Base-by-base conservation (phyloP, 208 protist genomes). In the Vickermania ingenoplastis region DNA sequence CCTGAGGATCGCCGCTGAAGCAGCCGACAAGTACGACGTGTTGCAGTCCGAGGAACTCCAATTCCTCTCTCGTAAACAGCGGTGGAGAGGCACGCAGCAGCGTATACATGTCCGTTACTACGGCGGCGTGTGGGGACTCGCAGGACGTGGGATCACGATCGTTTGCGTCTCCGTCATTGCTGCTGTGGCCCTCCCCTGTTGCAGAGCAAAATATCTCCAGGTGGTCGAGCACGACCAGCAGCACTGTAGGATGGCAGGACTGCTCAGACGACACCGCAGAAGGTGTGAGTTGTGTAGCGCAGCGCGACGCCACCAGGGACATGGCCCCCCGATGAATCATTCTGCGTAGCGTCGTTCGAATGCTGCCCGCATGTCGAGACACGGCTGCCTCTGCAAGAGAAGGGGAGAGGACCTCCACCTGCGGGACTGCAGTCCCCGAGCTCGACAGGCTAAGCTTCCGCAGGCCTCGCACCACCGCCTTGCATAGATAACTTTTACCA, bases 151-250 rank as follows among this genome's bases (percentile, higher is more conserved):
- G 31, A 2, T 7, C 59, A 3, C 36, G 22, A 22, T 17, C 23
- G 3, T 29, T 0, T 41, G 3, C 5, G n/a, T 27, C 45, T 2
- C 14, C 61, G 28, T 28, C 41, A n/a, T 30, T 41, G 17, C 26
- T 30, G n/a, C 13, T 25, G 22, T 13, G 21, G 4, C 45, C 0
- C 41, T 65, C 50, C 21, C 27, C 29, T 2, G 29, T 13, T 24
- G 52, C 52, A 11, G 67, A 27, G 14, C 84, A 45, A 27, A 86
- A 89, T 53, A 79, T 68, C 63, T 89, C 77, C 0, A 82, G 31
- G 69, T 87, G 86, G 41, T 92, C 82, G 14, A 92, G 36, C 27
- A 88, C 71, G 7, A 92, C 53, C 21, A 84, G 21, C 5, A 54
- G 21, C 5, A 54, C 13, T 27, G n/a, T 21, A 17, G 13, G 50